A percentile compares a stretch with the other conserved stretches of the same genome.
Conservation (phyloP, 1,284 basidiomycete genomes). For the Trametes hirsuta region DNA sequence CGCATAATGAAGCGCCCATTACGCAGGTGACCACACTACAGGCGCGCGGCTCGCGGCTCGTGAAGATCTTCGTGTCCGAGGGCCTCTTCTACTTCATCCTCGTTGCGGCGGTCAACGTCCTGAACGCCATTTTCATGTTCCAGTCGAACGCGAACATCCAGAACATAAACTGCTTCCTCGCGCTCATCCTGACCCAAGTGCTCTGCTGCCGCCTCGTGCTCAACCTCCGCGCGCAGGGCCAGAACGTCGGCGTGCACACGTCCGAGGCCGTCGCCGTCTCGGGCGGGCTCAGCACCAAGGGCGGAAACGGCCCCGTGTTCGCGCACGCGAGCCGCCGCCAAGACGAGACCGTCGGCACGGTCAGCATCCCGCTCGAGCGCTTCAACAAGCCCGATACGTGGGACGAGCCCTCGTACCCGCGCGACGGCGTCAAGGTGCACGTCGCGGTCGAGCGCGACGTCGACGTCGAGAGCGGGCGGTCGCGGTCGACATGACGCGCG, state of each 20-base stretch:
- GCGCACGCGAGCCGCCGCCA: conserved; percentile 3
- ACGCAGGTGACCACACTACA: background rate
- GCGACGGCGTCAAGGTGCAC: conserved; percentile 11
- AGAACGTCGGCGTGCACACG: background rate
- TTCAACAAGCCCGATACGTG: conserved; percentile 3
- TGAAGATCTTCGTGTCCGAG: conserved; percentile 15
- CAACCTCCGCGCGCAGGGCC: conserved; percentile 9
- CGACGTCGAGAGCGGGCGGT: background rate
- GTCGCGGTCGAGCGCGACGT: conserved; percentile 12
- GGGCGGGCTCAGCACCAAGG: background rate
- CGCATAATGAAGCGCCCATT: no score
- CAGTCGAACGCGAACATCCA: conserved; percentile 14
- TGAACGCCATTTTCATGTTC: conserved; percentile 17
- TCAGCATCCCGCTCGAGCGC: conserved; percentile 15
- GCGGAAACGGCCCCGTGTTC: conserved; percentile 8
- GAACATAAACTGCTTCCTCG: conserved; percentile 16
- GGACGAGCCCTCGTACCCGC: conserved; percentile 6
- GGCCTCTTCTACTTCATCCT: conserved; percentile 13
- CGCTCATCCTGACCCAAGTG: conserved; percentile 14
- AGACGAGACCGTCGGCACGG: background rate
- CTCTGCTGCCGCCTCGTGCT: conserved; percentile 16
- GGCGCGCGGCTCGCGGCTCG: conserved; percentile 7
- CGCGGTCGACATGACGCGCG: no score
- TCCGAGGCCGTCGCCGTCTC: background rate
- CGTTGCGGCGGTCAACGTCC: conserved; percentile 14